Evolutionary conservation across 106 monocot genomes (phyloP), one percentile per base, ranked within the genome.

Genomic region (Iris macrosiphon): DNA sequence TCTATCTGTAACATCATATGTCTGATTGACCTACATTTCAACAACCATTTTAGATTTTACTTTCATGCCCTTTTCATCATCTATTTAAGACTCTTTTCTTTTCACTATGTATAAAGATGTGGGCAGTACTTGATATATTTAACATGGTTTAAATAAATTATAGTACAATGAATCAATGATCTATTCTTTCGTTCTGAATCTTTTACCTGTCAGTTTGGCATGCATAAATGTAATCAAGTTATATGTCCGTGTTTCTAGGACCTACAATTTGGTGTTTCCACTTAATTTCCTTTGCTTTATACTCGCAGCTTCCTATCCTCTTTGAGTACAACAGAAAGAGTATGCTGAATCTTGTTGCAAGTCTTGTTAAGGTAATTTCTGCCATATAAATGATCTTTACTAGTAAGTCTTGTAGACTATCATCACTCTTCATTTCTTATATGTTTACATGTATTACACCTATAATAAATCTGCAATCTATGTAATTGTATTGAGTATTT

Each of bases 331-430:
- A 98, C 63, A 86, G 67, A 70, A 63, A 62, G 67, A 98, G 96
- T 65, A 90, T 98, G 96, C 57, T 98, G 38, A 82, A 83, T 80
- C 81, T 98, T 54, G 72, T 83, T 75, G 86, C 83, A 21, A 83
- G 82, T 73, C 65, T 90, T 66, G 66, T 78, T 11, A 89, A 80
- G 90, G 96, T 90, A 80, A 67, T 35, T 49, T 4, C 27, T n/a
- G n/a, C n/a, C n/a, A n/a, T n/a, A n/a, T n/a, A n/a, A n/a, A n/a
- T 26, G 22, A 11, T 60, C 12, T 47, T 47, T 26, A 29, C 33
- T 33, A 32, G n/a, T 8, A 18, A 32, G 18, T 33, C 7, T 53
- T 19, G n/a, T 32, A 0, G n/a, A n/a, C n/a, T n/a, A n/a, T n/a
- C n/a, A n/a, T n/a, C n/a, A n/a, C 9, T 7, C 24, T 33, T 9